Percentiles rank a stretch among this genome's conserved stretches.
Evolutionary conservation across 2,329 filamentous ascomycete genomes (phyloP).

Genomic region (Colletotrichum coccodes): DNA sequence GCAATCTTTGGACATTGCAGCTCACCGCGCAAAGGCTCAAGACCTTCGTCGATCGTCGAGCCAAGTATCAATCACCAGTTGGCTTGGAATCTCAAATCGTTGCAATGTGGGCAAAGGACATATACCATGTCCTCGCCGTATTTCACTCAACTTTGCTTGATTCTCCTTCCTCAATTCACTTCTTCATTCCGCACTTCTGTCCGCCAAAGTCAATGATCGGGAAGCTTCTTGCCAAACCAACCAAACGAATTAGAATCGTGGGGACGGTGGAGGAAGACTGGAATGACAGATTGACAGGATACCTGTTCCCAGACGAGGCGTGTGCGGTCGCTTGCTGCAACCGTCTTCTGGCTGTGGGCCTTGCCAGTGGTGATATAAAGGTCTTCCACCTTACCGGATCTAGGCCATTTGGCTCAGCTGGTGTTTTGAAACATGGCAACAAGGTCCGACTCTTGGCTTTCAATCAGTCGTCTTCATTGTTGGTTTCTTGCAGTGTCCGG

Average conservation of each 20-base stretch:
- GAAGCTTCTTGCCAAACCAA: not conserved
- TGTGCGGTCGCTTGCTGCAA: not conserved
- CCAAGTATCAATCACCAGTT: not conserved
- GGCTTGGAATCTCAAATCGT: not conserved
- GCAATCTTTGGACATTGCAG: not conserved
- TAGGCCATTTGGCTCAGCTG: not conserved
- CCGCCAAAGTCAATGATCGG: not conserved
- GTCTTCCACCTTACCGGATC: not conserved
- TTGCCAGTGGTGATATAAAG: not conserved
- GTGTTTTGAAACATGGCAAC: not conserved
- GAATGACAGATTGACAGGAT: not conserved
- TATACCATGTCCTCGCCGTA: not conserved
- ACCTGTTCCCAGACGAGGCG: not conserved
- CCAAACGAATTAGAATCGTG: not conserved
- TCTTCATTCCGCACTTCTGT: not conserved
- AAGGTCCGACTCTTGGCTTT: not conserved
- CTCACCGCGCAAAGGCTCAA: not conserved
- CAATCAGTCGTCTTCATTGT: not conserved
- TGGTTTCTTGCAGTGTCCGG: not conserved
- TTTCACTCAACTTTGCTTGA: not conserved
- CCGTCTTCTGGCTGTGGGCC: not conserved
- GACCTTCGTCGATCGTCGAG: not conserved
- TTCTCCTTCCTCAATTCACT: not conserved
- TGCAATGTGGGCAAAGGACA: not conserved
- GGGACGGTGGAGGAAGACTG: not conserved